Conservation (phyloP, 2,329 filamentous ascomycete species). For the Fonsecaea monophora region DNA sequence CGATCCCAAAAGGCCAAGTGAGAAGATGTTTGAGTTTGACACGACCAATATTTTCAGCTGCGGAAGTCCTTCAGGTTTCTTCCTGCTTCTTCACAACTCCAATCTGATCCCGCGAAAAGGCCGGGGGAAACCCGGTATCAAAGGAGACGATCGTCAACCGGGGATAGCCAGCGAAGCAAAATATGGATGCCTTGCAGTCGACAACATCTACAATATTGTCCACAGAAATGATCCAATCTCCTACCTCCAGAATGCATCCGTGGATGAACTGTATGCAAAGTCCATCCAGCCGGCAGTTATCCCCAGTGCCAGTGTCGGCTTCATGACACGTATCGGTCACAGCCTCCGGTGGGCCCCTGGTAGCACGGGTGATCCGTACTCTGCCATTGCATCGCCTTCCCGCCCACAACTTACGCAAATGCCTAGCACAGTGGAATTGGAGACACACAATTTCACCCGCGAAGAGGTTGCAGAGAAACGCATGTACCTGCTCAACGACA, state of each 20-base stretch:
- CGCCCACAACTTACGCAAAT: slow-evolving; percentile 68
- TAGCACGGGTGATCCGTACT: slow-evolving; percentile 56
- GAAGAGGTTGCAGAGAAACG: slow-evolving; percentile 92
- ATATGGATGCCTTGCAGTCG: slow-evolving; percentile 90
- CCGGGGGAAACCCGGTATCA: slow-evolving; percentile 75
- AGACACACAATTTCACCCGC: slow-evolving; percentile 91
- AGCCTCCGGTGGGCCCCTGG: slow-evolving; percentile 66
- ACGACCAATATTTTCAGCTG: slow-evolving; percentile 87
- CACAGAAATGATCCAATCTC: slow-evolving; percentile 80
- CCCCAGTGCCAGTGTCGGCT: slow-evolving; percentile 71
- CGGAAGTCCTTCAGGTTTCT: slow-evolving; percentile 91
- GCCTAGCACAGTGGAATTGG: slow-evolving; percentile 81
- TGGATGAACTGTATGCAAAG: slow-evolving; percentile 79
- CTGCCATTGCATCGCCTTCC: slow-evolving; percentile 62
- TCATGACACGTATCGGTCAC: slow-evolving; percentile 69
- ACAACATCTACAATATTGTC: slow-evolving; percentile 96
- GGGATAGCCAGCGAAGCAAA: slow-evolving; percentile 76
- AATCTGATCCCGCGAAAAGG: slow-evolving; percentile 77
- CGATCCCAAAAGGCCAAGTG: slow-evolving; percentile 47
- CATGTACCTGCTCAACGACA: slow-evolving; percentile 88
- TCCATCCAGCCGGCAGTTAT: slow-evolving; percentile 79
- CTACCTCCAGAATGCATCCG: slow-evolving; percentile 87
- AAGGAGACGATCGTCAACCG: slow-evolving; percentile 65
- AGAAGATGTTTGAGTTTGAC: slow-evolving; percentile 83
- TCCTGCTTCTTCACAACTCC: slow-evolving; percentile 78